Conservation (phyloP, 164 flowering plant species). For the Chimonanthus salicifolius region DNA sequence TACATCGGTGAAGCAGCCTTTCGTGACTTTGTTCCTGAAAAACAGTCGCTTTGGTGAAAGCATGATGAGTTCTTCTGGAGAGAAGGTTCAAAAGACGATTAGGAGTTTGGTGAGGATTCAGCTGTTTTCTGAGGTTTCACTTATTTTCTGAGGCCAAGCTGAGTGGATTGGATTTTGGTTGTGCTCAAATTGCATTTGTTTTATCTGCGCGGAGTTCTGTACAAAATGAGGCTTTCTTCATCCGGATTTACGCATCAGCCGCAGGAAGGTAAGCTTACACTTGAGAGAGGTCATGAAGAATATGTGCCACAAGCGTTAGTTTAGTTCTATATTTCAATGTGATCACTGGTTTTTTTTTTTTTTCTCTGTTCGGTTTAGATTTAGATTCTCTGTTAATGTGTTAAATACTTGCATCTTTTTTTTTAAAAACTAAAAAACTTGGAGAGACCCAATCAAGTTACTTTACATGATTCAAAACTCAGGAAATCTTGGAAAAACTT, state of each 20-base stretch:
- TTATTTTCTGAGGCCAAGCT: not conserved
- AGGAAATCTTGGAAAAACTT: too few species aligned
- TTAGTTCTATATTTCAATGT: not conserved
- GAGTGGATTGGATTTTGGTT: not conserved
- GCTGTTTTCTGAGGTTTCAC: not conserved
- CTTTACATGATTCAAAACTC: too few species aligned
- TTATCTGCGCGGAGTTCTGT: constrained; percentile 6
- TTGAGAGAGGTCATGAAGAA: not conserved
- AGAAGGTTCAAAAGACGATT: constrained; percentile 7
- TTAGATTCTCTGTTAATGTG: too few species aligned
- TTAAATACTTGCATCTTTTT: too few species aligned
- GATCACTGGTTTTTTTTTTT: not conserved
- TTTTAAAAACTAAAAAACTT: too few species aligned
- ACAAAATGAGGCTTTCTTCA: constrained; percentile 59
- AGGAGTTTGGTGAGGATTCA: not conserved
- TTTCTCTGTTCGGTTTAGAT: not conserved
- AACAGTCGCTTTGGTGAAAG: not conserved
- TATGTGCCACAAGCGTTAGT: not conserved
- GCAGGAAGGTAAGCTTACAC: constrained; percentile 52
- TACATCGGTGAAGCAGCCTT: not conserved
- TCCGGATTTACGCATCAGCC: constrained; percentile 53
- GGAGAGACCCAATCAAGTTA: too few species aligned
- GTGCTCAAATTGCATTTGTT: not conserved
- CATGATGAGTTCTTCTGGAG: constrained; percentile 12
- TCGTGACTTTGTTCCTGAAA: not conserved